Evolutionary conservation across 805 yeast genomes (phyloP).

Genomic region (Wickerhamiella lipophila): DNA sequence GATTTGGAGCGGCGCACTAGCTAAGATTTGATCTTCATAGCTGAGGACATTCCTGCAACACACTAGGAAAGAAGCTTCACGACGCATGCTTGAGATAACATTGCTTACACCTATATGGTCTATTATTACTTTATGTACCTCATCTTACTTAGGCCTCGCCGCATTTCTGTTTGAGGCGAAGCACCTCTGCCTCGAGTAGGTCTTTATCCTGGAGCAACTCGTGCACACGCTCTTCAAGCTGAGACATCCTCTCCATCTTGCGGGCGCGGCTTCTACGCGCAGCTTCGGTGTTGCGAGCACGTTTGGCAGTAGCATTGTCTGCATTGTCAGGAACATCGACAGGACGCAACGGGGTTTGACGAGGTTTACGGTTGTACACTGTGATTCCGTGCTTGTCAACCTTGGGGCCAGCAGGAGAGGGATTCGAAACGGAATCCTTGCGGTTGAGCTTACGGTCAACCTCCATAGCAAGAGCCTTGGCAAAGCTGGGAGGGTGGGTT

Average conservation of each 20-base stretch:
- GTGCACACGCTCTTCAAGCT: slow-evolving; percentile 71
- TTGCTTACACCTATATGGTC: neutral
- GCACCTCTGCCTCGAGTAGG: slow-evolving; percentile 50
- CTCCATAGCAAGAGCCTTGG: slow-evolving; percentile 13
- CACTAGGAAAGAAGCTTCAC: no score
- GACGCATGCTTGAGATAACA: neutral
- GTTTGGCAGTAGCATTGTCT: slow-evolving; percentile 38
- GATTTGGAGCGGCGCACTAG: no score
- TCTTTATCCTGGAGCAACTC: slow-evolving; percentile 46
- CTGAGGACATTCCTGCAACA: no score
- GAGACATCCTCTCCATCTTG: slow-evolving; percentile 81
- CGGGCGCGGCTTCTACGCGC: slow-evolving; percentile 92
- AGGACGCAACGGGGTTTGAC: slow-evolving; percentile 60
- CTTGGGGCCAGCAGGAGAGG: slow-evolving; percentile 8
- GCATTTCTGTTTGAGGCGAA: slow-evolving; percentile 15
- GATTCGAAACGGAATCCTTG: neutral
- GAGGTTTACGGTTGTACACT: slow-evolving; percentile 64
- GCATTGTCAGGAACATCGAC: slow-evolving; percentile 38
- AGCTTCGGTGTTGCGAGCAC: slow-evolving; percentile 92
- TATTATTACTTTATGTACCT: neutral
- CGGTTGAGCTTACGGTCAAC: slow-evolving; percentile 13
- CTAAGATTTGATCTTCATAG: no score
- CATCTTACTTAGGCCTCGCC: slow-evolving; percentile 7
- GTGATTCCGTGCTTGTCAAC: slow-evolving; percentile 63
- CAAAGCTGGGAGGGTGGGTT: slow-evolving; percentile 8